phyloP scores from a whole-genome alignment of 176 grass and related monocot genomes.

The Triticum urartu region DNA sequence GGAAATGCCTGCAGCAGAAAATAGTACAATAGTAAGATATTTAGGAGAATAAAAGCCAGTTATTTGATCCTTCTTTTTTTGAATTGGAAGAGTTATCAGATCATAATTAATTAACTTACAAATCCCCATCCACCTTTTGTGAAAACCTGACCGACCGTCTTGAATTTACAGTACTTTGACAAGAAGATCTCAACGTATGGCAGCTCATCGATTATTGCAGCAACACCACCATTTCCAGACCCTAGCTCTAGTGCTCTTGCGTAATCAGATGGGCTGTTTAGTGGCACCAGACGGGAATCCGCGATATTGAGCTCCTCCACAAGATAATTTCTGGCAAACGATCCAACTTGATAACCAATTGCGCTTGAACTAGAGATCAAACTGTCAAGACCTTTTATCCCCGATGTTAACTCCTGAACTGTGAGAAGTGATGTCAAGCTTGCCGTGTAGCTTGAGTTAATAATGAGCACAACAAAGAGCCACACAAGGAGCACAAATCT shows the following conservation, averaged over 20 bases:
- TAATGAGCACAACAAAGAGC: conserved; percentile 87
- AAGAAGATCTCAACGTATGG: conserved; percentile 78
- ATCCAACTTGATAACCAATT: conserved; percentile 81
- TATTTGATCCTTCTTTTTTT: not conserved
- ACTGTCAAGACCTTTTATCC: conserved; percentile 72
- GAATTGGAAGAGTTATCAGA: not conserved
- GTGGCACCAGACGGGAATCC: conserved; percentile 48
- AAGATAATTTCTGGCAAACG: conserved; percentile 76
- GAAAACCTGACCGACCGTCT: conserved; percentile 76
- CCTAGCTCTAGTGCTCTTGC: conserved; percentile 76
- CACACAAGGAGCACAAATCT: conserved; percentile 80
- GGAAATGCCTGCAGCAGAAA: conserved; percentile 70
- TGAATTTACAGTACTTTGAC: conserved; percentile 82
- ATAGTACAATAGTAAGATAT: not conserved
- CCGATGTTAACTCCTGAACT: conserved; percentile 76
- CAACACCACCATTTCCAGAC: conserved; percentile 78
- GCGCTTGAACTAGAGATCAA: conserved; percentile 57
- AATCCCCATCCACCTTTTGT: conserved; percentile 98
- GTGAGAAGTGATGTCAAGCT: conserved; percentile 96
- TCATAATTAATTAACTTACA: conserved; percentile 53
- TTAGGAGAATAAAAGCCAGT: not conserved
- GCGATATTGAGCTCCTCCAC: conserved; percentile 66
- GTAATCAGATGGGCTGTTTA: conserved; percentile 68
- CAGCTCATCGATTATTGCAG: conserved; percentile 89
- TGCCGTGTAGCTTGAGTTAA: conserved; percentile 92